Percentiles rank a stretch among this genome's conserved stretches.
phyloP scores from a whole-genome alignment of 1,139 yeast species.

The Candida dubliniensis region DNA sequence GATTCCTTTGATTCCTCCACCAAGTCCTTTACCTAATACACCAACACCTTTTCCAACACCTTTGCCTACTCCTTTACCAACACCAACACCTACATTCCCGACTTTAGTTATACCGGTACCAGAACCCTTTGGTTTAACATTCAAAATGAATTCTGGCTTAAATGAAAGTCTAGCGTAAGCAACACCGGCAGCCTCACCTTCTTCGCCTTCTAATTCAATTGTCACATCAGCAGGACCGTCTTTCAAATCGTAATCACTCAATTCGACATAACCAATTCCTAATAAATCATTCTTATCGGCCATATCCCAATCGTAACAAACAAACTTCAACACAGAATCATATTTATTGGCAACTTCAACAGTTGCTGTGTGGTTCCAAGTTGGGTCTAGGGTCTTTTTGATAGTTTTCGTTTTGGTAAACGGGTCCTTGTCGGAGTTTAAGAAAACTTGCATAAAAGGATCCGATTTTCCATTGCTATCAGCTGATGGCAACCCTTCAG shows the following conservation, averaged over 20 bases:
- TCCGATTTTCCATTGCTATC: slow-evolving; percentile 92
- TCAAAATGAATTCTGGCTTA: slow-evolving; percentile 66
- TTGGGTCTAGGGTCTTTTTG: slow-evolving; percentile 86
- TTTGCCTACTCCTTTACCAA: slow-evolving; percentile 42
- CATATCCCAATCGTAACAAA: slow-evolving; percentile 86
- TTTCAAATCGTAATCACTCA: slow-evolving; percentile 61
- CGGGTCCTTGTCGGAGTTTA: slow-evolving; percentile 60
- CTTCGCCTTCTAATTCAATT: slow-evolving; percentile 55
- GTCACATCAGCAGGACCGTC: slow-evolving; percentile 50
- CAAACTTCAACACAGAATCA: slow-evolving; percentile 57
- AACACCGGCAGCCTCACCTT: slow-evolving; percentile 63
- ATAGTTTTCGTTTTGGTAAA: slow-evolving; percentile 73
- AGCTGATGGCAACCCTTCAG: slow-evolving; percentile 73
- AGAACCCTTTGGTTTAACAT: slow-evolving; percentile 38
- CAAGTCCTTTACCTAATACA: slow-evolving; percentile 28
- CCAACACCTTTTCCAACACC: slow-evolving; percentile 52
- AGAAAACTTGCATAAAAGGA: slow-evolving; percentile 72
- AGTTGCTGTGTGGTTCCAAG: slow-evolving; percentile 69
- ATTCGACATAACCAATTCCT: slow-evolving; percentile 62
- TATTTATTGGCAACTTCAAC: slow-evolving; percentile 59
- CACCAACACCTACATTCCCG: slow-evolving; percentile 46
- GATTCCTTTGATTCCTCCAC: slow-evolving; percentile 43
- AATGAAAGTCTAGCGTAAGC: slow-evolving; percentile 61
- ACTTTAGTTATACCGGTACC: slow-evolving; percentile 42
- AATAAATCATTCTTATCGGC: slow-evolving; percentile 83